Conservation (phyloP, 306 rosid genomes). For the Pyrus communis region DNA sequence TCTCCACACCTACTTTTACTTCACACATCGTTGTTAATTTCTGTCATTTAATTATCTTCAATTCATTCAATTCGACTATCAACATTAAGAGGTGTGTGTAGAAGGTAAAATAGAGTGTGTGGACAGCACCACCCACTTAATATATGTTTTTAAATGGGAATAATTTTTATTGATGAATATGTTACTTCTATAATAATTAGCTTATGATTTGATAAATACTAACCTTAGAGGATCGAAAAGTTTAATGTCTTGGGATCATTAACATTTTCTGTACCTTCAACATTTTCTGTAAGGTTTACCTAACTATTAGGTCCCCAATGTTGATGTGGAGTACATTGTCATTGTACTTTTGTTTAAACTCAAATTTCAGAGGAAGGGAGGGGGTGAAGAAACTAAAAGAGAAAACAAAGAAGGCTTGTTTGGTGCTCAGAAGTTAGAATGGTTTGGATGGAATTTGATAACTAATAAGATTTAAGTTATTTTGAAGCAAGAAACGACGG, state of each 20-base stretch:
- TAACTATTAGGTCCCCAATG: neutral
- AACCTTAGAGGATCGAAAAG: neutral
- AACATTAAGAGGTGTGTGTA: too few species aligned
- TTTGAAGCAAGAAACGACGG: neutral
- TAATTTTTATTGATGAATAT: neutral
- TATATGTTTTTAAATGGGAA: neutral
- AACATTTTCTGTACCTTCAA: slow-evolving; percentile 5
- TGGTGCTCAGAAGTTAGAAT: too few species aligned
- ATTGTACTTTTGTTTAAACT: neutral
- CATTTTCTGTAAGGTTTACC: slow-evolving; percentile 27
- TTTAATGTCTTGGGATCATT: neutral
- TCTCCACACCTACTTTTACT: too few species aligned
- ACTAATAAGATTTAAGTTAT: neutral
- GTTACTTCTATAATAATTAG: neutral
- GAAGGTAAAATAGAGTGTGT: too few species aligned
- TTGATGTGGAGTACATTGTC: neutral
- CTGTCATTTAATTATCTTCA: too few species aligned
- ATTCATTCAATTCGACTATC: too few species aligned
- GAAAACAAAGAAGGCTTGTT: neutral
- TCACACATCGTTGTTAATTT: too few species aligned
- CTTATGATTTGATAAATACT: neutral
- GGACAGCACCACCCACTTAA: neutral
- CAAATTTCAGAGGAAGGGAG: neutral
- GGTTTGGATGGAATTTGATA: neutral
- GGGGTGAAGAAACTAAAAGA: neutral